Evolutionary conservation across 169 alveolate species (phyloP), one percentile per base, ranked within the genome.

Genomic region (Plasmodium inui): DNA sequence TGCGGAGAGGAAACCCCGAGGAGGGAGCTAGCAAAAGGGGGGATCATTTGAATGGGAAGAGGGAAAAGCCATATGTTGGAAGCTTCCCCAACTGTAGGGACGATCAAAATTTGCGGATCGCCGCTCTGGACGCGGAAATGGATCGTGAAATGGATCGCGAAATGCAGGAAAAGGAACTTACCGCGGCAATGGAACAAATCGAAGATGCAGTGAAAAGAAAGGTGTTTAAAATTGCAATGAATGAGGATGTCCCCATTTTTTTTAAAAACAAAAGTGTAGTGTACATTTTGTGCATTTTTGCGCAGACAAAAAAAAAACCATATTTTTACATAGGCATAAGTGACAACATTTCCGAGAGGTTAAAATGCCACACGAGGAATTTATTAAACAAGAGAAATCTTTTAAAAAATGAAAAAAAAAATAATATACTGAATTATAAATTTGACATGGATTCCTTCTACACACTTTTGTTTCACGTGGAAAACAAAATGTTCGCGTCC

Each of bases 241-340:
- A 91, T 82, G 95, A 91, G 57, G 95, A 91, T 39, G 67, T 82
- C 44, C 95, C 95, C 32, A 82, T 91, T 50, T 91, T 39, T 91
- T 91, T 81, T 91, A 91, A 91, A 82, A 82, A 91, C 28, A 91
- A 91, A 72, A 91, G 95, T 53, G 84, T 91, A 26, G 95, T 91
- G 12, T 91, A 91, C 83, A 91, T 91, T 82, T 55, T 91, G 19
- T 81, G 92, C 39, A 91, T 91, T 22, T 91, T 91, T 72, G 78
- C 83, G 37, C 70, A 82, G 34, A 17, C 71, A 32, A 55, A 55
- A 50, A 78, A 70, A 26, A 50, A 81, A n/a, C 95, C 95, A 17
- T 91, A 81, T 91, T 71, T 91, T 70, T 91, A 91, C 67, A 91
- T 91, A 44, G 95, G 95, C 7, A 91, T 91, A 91, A 91, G 95